A percentile compares a stretch with the other conserved stretches of the same genome.
These are phyloP conservation scores for Vigna reflexopilosa DNA, from an alignment of 306 rosid species.

Conservation along the genomic window DNA sequence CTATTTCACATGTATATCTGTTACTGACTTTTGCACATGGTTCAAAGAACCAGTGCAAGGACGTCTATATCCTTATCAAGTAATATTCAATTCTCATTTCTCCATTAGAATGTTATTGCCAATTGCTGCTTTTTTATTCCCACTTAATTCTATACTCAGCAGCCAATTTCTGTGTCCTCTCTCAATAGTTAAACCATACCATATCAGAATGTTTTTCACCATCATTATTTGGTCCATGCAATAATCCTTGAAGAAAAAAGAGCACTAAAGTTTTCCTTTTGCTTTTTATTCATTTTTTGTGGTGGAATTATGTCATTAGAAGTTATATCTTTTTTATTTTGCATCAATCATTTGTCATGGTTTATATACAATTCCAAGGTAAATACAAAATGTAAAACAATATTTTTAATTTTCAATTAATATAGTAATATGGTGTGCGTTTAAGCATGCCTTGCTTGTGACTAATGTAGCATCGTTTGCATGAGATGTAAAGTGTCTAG, in stretches of 20 bases:
- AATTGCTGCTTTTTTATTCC: slow-evolving; percentile 11
- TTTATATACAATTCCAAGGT: not conserved
- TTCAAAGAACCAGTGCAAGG: slow-evolving; percentile 47
- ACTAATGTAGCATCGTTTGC: not conserved
- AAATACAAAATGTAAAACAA: no score
- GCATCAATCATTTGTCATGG: not conserved
- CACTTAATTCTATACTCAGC: slow-evolving; percentile 27
- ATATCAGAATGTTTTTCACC: slow-evolving; percentile 31
- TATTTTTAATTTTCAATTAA: not conserved
- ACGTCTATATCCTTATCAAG: slow-evolving; percentile 51
- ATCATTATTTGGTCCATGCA: not conserved
- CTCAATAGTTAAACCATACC: slow-evolving; percentile 2
- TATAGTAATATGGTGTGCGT: not conserved
- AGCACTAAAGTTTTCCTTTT: slow-evolving; percentile 3
- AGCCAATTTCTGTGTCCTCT: slow-evolving; percentile 7
- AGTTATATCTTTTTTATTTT: not conserved
- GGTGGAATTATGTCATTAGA: slow-evolving; percentile 3
- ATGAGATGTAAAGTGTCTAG: not conserved
- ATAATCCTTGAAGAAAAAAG: slow-evolving; percentile 9
- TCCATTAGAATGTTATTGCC: slow-evolving; percentile 51
- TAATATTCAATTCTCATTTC: slow-evolving; percentile 45
- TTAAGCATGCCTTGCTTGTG: not conserved
- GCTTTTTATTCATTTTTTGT: not conserved
- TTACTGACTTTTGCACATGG: slow-evolving; percentile 44
- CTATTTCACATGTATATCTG: slow-evolving; percentile 30